Base-by-base conservation (phyloP, 352 stramenopile genomes). In the Aphanomyces euteiches region DNA sequence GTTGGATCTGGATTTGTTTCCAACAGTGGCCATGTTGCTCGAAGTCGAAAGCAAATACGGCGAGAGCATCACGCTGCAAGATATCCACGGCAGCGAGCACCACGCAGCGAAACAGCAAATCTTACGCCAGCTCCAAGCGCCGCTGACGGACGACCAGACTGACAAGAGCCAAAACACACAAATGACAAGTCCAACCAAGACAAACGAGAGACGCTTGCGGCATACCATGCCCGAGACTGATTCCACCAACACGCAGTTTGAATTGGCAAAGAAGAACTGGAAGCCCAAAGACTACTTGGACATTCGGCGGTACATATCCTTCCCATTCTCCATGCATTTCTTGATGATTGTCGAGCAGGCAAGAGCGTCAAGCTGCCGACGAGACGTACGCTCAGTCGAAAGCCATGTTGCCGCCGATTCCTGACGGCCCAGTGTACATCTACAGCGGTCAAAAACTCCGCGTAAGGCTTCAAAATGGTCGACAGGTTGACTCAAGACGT, bases 21-120 rank as follows among this genome's bases (percentile, higher is more conserved):
- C 90, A 4, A 87, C 77, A 3, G 81, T 78, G 0, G 56, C 70
- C 2, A 93, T 94, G 80, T 72, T 97, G 40, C 73, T 93, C 4
- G 81, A 96, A 63, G 76, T 98, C 28, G 90, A 97, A 70, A 91
- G 85, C 74, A 95, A 97, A 72, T 97, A 97, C 67, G 91, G 91
- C 60, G 89, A 97, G 74, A 93, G 85, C 66, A 91, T 98, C 58
- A 92, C 84, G 38, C 70, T 95, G 2, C 81, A 91, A 71, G 91
- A 98, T 73, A 95, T 96, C 56, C 79, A 94, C 61, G 90, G 87
- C 48, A 28, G 61, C 17, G 40, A 61, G 43, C 37, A 73, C 17
- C 69, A 57, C 28, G 69, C 58, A 39, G 40, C 66, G 4, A 61
- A 69, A 47, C 19, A 69, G 47, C 59, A 64, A 47, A 45, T 58